These are phyloP conservation scores for Coemansia sp. DNA, from an alignment of 192 early-diverging fungal species.

Conservation along the genomic window DNA sequence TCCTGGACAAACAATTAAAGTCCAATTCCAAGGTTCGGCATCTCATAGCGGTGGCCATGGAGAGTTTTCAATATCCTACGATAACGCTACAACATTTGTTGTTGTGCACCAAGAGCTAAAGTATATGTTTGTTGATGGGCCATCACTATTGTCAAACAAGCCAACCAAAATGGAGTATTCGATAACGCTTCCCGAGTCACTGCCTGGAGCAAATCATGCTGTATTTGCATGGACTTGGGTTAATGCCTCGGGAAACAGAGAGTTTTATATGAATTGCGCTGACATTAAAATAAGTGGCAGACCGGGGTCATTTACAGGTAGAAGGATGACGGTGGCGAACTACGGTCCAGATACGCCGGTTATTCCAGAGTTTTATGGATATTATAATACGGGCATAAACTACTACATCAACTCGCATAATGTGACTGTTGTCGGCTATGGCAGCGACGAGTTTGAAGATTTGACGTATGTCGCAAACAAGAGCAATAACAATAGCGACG, in stretches of 20 bases:
- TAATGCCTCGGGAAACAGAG: conserved; percentile 64
- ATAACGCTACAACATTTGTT: conserved; percentile 49
- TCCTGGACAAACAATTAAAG: conserved; percentile 48
- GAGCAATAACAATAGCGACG: background rate
- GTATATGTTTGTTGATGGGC: conserved; percentile 35
- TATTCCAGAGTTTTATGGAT: conserved; percentile 38
- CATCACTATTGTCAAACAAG: conserved; percentile 17
- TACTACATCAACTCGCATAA: conserved; percentile 16
- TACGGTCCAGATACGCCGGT: conserved; percentile 34
- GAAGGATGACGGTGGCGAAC: conserved; percentile 48
- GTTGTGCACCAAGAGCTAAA: conserved; percentile 57
- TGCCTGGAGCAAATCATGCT: conserved; percentile 37
- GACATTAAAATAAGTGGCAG: conserved; percentile 62
- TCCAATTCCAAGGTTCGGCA: conserved; percentile 31
- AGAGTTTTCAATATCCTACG: conserved; percentile 58
- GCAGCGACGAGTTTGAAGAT: conserved; percentile 13
- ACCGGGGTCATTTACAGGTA: conserved; percentile 22
- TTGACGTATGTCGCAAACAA: background rate
- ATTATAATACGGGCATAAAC: conserved; percentile 21
- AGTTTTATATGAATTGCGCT: conserved; percentile 71
- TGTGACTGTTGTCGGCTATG: conserved; percentile 20
- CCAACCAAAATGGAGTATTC: conserved; percentile 16
- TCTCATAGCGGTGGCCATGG: conserved; percentile 59
- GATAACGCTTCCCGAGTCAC: conserved; percentile 29
- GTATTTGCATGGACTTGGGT: conserved; percentile 69